Conservation (phyloP, 2,329 filamentous ascomycete genomes). For the Tolypocladium amazonense region DNA sequence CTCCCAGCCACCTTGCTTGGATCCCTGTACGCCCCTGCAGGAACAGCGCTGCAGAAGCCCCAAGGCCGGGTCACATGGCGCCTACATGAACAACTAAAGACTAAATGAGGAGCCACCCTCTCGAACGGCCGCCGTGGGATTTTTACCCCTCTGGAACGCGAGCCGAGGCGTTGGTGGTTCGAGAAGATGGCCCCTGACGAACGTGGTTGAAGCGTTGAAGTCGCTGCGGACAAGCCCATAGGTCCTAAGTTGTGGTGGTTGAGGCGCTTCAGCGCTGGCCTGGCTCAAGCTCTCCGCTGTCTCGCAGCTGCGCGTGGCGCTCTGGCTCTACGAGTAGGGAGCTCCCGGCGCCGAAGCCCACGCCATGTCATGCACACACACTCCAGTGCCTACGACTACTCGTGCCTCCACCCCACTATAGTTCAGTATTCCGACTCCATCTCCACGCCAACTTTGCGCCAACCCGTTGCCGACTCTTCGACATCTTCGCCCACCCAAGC, state of each 20-base stretch:
- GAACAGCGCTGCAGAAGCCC: not conserved
- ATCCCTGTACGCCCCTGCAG: slow-evolving; percentile 1
- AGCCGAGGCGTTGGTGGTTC: not conserved
- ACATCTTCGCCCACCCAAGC: not conserved
- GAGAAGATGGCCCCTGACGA: not conserved
- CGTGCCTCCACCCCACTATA: no score
- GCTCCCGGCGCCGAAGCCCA: not conserved
- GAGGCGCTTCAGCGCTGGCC: not conserved
- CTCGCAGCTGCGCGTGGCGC: not conserved
- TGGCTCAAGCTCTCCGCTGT: not conserved
- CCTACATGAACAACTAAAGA: not conserved
- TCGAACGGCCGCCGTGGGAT: not conserved
- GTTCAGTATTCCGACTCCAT: not conserved
- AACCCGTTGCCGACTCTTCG: not conserved
- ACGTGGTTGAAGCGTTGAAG: not conserved
- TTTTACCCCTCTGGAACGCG: not conserved
- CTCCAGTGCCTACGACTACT: no score
- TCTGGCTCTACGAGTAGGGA: no score
- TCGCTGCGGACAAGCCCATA: not conserved
- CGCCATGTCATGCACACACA: not conserved
- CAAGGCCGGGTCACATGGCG: not conserved
- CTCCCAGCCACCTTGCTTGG: not conserved
- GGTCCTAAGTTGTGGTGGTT: not conserved
- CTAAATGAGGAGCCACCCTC: not conserved
- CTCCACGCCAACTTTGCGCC: not conserved